Conservation (phyloP, 768 basidiomycete genomes). For the Brasilioporus rufonigricans region DNA sequence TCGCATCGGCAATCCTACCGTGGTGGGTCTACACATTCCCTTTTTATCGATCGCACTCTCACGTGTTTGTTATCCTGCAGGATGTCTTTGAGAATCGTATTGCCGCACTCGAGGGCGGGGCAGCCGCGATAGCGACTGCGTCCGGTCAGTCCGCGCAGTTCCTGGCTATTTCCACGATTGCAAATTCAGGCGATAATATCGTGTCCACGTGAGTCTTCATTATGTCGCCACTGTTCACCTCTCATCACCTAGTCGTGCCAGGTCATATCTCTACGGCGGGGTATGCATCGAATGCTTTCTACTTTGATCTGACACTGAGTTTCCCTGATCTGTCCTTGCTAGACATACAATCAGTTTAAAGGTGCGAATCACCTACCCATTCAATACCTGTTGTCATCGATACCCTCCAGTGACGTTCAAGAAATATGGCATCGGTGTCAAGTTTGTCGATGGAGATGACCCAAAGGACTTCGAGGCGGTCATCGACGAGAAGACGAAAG, state of each 20-base stretch:
- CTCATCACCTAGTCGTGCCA: conserved; percentile 10
- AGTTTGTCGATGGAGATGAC: conserved; percentile 49
- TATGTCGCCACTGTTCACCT: neutral
- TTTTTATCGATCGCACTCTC: neutral
- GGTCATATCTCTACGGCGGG: conserved; percentile 58
- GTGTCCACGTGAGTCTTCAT: conserved; percentile 46
- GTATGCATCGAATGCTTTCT: conserved; percentile 32
- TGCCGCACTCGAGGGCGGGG: conserved; percentile 62
- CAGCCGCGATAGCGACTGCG: conserved; percentile 53
- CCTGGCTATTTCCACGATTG: conserved; percentile 53
- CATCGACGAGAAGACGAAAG: conserved; percentile 62
- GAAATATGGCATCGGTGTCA: conserved; percentile 52
- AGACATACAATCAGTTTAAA: conserved; percentile 69
- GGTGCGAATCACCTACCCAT: conserved; percentile 26
- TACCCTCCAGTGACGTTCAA: conserved; percentile 45
- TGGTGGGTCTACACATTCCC: conserved; percentile 36
- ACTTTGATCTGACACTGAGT: neutral
- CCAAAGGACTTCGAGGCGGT: conserved; percentile 47
- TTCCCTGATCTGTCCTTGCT: neutral
- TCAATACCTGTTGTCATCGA: neutral
- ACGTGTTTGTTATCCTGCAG: conserved; percentile 21
- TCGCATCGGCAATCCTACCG: conserved; percentile 56
- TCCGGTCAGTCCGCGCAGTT: conserved; percentile 66
- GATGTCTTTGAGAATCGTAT: conserved; percentile 67
- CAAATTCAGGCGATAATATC: conserved; percentile 60